These are phyloP conservation scores for Samsoniella hepiali DNA, from an alignment of 2,329 filamentous ascomycete species.

Conservation along the genomic window DNA sequence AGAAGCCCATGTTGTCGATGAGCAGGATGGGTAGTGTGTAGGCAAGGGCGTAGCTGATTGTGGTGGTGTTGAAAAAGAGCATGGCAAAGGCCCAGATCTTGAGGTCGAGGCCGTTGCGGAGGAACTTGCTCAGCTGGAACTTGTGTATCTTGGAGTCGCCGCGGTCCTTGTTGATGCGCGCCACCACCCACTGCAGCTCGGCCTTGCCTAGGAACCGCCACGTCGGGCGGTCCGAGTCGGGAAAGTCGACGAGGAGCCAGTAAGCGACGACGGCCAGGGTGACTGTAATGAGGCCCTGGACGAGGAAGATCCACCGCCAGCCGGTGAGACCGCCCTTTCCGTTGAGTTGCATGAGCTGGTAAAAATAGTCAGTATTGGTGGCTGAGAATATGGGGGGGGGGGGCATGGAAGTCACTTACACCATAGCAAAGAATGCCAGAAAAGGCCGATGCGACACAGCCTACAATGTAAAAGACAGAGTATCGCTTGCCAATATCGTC, in stretches of 20 bases:
- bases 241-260: constrained; percentile 62
- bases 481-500: constrained; percentile 70
- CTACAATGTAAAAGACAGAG: constrained; percentile 66
- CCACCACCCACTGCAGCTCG: constrained; percentile 53
- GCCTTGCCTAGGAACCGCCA: constrained; percentile 51
- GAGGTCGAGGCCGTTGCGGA: constrained; percentile 47
- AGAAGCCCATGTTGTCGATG: constrained; percentile 59
- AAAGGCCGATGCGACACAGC: constrained; percentile 63
- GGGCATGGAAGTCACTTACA: constrained; percentile 36
- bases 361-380: neutral
- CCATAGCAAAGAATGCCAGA: constrained; percentile 69
- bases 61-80: constrained; percentile 64
- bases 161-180: constrained; percentile 55
- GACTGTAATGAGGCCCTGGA: constrained; percentile 53
- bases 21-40: constrained; percentile 80
- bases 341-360: constrained; percentile 57
- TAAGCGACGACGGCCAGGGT: constrained; percentile 48
- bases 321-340: constrained; percentile 53
- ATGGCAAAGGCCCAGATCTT: constrained; percentile 62
- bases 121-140: constrained; percentile 48
- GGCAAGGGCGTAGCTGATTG: constrained; percentile 70
- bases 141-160: constrained; percentile 53
- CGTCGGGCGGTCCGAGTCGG: constrained; percentile 50
- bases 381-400: constrained; percentile 1
- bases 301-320: constrained; percentile 67